Base-by-base conservation (phyloP, 2,329 filamentous ascomycete genomes). In the Blastomyces emzantsi region DNA sequence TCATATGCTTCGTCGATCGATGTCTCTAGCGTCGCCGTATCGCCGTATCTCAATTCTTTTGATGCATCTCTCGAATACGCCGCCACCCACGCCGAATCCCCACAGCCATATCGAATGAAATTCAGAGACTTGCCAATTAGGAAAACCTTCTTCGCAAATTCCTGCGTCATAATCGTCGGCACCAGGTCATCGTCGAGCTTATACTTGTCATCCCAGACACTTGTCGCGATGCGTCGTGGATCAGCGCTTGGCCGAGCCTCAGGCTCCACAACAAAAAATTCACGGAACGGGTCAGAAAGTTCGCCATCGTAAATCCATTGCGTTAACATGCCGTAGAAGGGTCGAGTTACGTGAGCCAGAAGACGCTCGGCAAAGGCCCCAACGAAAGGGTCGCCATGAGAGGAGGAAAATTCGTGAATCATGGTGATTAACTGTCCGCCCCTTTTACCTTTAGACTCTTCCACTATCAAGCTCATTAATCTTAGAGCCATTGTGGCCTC, bases 291-390 rank as follows among this genome's bases (percentile, higher is more conserved):
- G 75, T 99, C 94, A n/a, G 90, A 92, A 17, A 99, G 83, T 79
- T 99, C 95, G 65, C 94, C 94, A 71, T 99, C 93, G 72, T 99
- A 99, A 60, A 99, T 96, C 94, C 94, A 99, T 70, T 91, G 89
- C 62, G 92, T 87, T 62, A 99, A 81, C 80, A 99, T 97, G 70
- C 95, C 90, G 74, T 99, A 99, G 73, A 99, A 99, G 0, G 95
- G 95, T 19, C 90, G 84, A 1, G 94, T 97, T 62, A 99, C 90
- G 70, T 93, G 90, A 6, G 84, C 83, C 6, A 99, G 82, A 36
- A 99, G 81, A 30, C 93, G 86, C 75, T 97, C 93, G 0, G 94
- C 94, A 78, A 97, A 97, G 0, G 88, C 88, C 66, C 90, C 90
- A 33, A 99, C 94, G 68, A 97, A 92, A 0, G 94, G 94, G 69